These are phyloP conservation scores for Nicotiana knightiana DNA, from an alignment of 257 asterid genomes.

Conservation along the genomic window DNA sequence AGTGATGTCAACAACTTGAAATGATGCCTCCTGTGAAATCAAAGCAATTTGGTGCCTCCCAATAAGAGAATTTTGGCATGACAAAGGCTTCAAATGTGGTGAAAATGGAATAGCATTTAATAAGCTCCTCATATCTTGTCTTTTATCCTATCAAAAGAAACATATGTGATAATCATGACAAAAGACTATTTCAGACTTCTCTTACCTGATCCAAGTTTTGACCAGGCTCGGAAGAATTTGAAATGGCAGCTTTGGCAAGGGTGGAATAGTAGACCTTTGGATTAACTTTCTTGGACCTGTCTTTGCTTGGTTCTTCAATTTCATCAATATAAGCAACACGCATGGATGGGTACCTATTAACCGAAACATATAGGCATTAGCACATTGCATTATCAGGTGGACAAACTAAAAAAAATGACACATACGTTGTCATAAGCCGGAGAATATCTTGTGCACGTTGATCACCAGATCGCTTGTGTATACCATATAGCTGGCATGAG, in stretches of 20 bases:
- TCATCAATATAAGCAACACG: constrained; percentile 98
- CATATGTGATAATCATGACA: not conserved
- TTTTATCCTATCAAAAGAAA: not conserved
- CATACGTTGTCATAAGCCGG: constrained; percentile 86
- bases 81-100: not conserved
- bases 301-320: constrained; percentile 93
- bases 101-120: not conserved
- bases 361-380: constrained; percentile 10
- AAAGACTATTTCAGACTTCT: not conserved
- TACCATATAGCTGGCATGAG: constrained; percentile 89
- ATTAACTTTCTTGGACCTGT: constrained; percentile 65
- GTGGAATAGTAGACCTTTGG: constrained; percentile 88
- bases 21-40: not conserved
- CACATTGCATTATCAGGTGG: not conserved
- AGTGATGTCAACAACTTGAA: not conserved
- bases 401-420: constrained; percentile 16
- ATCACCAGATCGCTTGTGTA: constrained; percentile 93
- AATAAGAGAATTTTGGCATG: not conserved
- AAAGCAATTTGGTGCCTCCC: not conserved
- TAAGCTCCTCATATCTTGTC: not conserved
- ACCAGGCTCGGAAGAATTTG: constrained; percentile 77
- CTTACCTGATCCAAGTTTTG: constrained; percentile 96
- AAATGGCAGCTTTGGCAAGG: constrained; percentile 87
- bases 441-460: constrained; percentile 86
- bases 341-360: constrained; percentile 85